Percentiles rank a stretch among this genome's conserved stretches.
Evolutionary conservation across 176 grass and related monocot genomes (phyloP).

Genomic region (Dactylis glomerata): DNA sequence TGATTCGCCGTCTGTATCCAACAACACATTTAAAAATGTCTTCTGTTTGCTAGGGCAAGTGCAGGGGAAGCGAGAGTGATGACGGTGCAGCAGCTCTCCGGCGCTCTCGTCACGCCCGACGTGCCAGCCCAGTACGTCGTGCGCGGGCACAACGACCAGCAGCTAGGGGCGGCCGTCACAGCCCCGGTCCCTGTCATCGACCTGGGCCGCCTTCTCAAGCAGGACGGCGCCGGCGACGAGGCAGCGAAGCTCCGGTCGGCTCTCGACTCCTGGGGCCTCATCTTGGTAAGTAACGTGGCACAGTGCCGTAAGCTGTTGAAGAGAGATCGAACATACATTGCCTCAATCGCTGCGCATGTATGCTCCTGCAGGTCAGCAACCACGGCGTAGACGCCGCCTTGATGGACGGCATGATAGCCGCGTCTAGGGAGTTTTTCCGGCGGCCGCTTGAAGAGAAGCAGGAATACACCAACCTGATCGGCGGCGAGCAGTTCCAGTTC

Average conservation of each 20-base stretch:
- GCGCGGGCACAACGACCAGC: neutral
- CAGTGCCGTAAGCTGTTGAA: neutral
- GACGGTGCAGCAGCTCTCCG: slow-evolving; percentile 38
- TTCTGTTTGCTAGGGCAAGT: neutral
- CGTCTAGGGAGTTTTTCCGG: slow-evolving; percentile 42
- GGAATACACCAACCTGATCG: slow-evolving; percentile 35
- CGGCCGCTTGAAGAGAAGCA: slow-evolving; percentile 42
- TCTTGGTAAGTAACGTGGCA: slow-evolving; percentile 44
- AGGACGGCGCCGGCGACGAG: slow-evolving; percentile 22
- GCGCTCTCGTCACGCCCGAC: neutral
- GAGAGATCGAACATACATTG: neutral
- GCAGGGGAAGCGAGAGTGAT: neutral
- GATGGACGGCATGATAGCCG: slow-evolving; percentile 37
- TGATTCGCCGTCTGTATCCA: neutral
- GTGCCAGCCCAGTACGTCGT: slow-evolving; percentile 39
- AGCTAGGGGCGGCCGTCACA: neutral
- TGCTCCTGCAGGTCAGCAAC: slow-evolving; percentile 29
- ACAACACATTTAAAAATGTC: neutral
- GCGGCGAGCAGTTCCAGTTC: slow-evolving; percentile 29
- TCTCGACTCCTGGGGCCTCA: slow-evolving; percentile 50
- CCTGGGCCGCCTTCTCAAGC: slow-evolving; percentile 27
- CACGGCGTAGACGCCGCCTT: slow-evolving; percentile 37
- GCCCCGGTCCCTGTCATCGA: slow-evolving; percentile 30
- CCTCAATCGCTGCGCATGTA: neutral
- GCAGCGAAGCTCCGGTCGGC: slow-evolving; percentile 34